Evolutionary conservation across 1,284 basidiomycete species (phyloP), one percentile per base, ranked within the genome.

Genomic region (Puccinia polysora): DNA sequence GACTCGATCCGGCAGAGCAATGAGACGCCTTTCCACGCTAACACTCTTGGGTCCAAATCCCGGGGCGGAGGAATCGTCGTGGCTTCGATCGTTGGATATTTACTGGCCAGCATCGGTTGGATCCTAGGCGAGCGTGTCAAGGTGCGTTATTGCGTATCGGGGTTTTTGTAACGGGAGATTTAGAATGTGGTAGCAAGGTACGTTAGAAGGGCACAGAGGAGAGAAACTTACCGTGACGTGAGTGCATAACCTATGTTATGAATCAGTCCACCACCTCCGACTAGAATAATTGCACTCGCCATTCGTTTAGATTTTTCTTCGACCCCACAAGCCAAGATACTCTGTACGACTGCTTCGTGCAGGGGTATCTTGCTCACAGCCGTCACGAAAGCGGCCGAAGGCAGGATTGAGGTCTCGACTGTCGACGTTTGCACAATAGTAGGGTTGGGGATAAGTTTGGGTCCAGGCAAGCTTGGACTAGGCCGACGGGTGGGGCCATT

Each of bases 11-110:
- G 90, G 34, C 88, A 91, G 73, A 97, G 85, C 23, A 96, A 91
- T n/a, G 89, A 87, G 20, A 89, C 91, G 4, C 95, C 95, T 80
- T 97, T 97, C 95, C 95, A 98, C 25, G 87, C 87, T 49, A 97
- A 84, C 60, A 91, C 87, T 43, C 87, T 85, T 4, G 91, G 91
- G 80, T 97, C 93, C 73, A 97, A 87, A 73, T 93, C 91, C 78
- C 93, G 89, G 1, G 93, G 93, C 1, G 91, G 88, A 18, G 93
- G 91, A 53, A 97, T 89, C 74, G 95, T 40, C 10, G 47, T 56
- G 4, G 69, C 38, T 34, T 72, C 69, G 30, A 72, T 64, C 3
- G 47, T 55, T 4, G 60, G 38, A 30, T 72, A 72, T 25, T 52
- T 49, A 18, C 59, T 14, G 6, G 49, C 59, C 25, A 72, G 20